Base-by-base conservation (phyloP, 2,329 filamentous ascomycete species). In the Rutstroemia sp. region DNA sequence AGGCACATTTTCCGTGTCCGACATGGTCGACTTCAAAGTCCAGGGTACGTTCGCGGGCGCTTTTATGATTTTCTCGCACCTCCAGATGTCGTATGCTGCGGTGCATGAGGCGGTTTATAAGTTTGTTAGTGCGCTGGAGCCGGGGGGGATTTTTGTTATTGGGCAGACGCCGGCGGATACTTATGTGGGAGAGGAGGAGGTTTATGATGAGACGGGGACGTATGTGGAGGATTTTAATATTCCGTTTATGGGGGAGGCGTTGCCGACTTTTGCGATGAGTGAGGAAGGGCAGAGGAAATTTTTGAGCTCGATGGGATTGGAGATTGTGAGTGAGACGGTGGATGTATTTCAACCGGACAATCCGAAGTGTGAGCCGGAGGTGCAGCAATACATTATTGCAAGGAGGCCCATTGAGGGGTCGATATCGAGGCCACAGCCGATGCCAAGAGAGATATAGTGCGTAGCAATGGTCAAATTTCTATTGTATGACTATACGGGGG, bases 51-150 rank as follows among this genome's bases (percentile, higher is more conserved):
- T 67, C 45, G 61, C 59, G 38, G 68, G 53, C 8, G 57, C 69
- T 27, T 67, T 70, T 51, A 64, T 68, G 55, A 69, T 70, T 39
- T 69, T 65, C 50, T 61, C 65, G 2, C 66, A 67, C 17, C 61
- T 69, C 3, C 60, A 60, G 51, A 58, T 70, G 27, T 59, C 60
- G 4, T 68, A 67, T 45, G 54, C 64, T 1, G 61, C 63, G 8
- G 65, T 70, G 39, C 64, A 68, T 52, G 39, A 57, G 17, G 63
- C 63, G 1, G 59, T 52, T 2, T 62, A 60, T 49, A 65, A 61
- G 51, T 63, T 62, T 12, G 67, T 61, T 5, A 40, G 57, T 21
- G 59, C 62, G 7, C 54, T 70, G 9, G 9, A 63, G 21, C 62
- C 65, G 5, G 61, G 61, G 16, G 66, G 67, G 0, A 50, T 69